phyloP scores from a whole-genome alignment of 2,329 filamentous ascomycete genomes.

The Tolypocladium cylindrosporum region DNA sequence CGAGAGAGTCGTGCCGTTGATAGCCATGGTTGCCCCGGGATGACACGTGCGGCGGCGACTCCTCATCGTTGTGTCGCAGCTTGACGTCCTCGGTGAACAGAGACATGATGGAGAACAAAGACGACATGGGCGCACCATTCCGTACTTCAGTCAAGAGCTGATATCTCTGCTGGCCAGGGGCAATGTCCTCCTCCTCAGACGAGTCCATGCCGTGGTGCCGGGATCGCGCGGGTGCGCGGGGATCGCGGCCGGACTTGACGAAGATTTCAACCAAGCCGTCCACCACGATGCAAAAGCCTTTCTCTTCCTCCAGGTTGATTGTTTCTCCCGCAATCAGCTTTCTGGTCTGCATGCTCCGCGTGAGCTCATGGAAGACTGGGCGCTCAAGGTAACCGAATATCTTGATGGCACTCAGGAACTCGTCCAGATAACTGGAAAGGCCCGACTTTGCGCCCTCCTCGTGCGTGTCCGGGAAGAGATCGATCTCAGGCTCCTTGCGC shows the following conservation, averaged over 20 bases:
- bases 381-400: slow-evolving; percentile 96
- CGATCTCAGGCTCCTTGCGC: slow-evolving; percentile 89
- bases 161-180: slow-evolving; percentile 69
- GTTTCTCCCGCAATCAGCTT: slow-evolving; percentile 96
- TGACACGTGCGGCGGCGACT: slow-evolving; percentile 14
- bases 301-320: slow-evolving; percentile 89
- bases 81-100: slow-evolving; percentile 93
- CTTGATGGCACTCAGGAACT: slow-evolving; percentile 97
- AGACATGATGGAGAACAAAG: slow-evolving; percentile 91
- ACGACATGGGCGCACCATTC: slow-evolving; percentile 97
- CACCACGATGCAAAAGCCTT: slow-evolving; percentile 94
- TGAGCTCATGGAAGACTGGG: slow-evolving; percentile 95
- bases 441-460: slow-evolving; percentile 85
- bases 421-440: slow-evolving; percentile 91
- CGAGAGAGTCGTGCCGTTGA: slow-evolving; percentile 15
- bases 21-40: slow-evolving; percentile 15
- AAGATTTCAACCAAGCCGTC: slow-evolving; percentile 96
- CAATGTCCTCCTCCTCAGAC: slow-evolving; percentile 58
- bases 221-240: slow-evolving; percentile 20
- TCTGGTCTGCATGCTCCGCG: slow-evolving; percentile 93
- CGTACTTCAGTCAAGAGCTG: slow-evolving; percentile 94
- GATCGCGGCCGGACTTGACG: slow-evolving; percentile 71
- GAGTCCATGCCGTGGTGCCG: slow-evolving; percentile 21
- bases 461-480: slow-evolving; percentile 87
- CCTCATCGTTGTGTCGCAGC: slow-evolving; percentile 62